Percentiles rank a stretch among this genome's conserved stretches.
Conservation (phyloP, 1,284 basidiomycete species). For the Erythrobasidium hasegawianum region DNA sequence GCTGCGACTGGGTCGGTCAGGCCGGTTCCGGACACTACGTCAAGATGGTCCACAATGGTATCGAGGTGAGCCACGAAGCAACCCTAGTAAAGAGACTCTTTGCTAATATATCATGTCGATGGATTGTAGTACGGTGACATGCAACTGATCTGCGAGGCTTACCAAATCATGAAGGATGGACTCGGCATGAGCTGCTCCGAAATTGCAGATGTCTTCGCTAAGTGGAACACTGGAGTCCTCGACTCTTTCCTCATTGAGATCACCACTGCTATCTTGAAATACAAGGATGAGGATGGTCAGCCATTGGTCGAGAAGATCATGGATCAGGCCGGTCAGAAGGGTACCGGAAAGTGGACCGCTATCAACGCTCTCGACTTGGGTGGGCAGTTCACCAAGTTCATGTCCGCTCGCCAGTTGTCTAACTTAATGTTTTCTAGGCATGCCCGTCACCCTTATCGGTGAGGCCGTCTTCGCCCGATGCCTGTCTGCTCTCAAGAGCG, state of each 20-base stretch:
- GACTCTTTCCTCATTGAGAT: slow-evolving; percentile 99
- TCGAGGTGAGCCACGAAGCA: slow-evolving; percentile 63
- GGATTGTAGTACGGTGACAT: slow-evolving; percentile 90
- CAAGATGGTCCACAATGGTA: slow-evolving; percentile 93
- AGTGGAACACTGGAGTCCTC: slow-evolving; percentile 97
- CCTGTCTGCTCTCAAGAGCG: slow-evolving; percentile 92
- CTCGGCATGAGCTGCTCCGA: slow-evolving; percentile 78
- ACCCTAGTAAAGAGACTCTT: not conserved
- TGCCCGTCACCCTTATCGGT: slow-evolving; percentile 89
- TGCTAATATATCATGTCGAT: too few relatives aligned
- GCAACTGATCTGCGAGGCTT: slow-evolving; percentile 98
- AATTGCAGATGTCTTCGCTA: slow-evolving; percentile 64
- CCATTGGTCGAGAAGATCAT: slow-evolving; percentile 92
- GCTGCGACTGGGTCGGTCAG: slow-evolving; percentile 99
- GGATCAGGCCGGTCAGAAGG: slow-evolving; percentile 96
- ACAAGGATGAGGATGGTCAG: slow-evolving; percentile 91
- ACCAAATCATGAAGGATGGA: slow-evolving; percentile 96
- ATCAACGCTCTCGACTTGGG: slow-evolving; percentile 96
- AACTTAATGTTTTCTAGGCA: slow-evolving; percentile 24
- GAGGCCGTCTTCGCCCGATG: slow-evolving; percentile 99
- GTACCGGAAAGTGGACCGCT: slow-evolving; percentile 99
- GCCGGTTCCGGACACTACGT: slow-evolving; percentile 91
- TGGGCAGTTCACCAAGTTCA: slow-evolving; percentile 67
- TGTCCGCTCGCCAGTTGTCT: not conserved
- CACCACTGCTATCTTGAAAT: slow-evolving; percentile 88